Base-by-base conservation (phyloP, 1,139 yeast genomes). In the Hyphopichia wangnamkhiaoensis region DNA sequence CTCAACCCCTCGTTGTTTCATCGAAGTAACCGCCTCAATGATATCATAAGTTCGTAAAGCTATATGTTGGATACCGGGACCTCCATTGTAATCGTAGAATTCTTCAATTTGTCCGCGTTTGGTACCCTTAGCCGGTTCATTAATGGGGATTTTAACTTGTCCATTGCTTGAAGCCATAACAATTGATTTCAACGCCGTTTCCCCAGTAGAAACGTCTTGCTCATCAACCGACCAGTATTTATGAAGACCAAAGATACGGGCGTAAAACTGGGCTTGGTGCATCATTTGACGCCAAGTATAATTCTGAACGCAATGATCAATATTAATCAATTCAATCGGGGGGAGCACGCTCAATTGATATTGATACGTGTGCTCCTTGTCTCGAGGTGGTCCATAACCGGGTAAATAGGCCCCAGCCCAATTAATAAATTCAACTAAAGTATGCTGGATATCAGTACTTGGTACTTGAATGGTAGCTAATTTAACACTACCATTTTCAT, bases 171-270 rank as follows among this genome's bases (percentile, higher is more conserved):
- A 79, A 0, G 91, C 77, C 91, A 87, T 83, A 12, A 87, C 95
- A 18, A 82, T 76, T 4, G 94, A 84, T 43, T 79, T 73, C 40
- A 87, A 71, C 0, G 93, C 86, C 1, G 91, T 77, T 48, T 66
- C 79, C 37, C 76, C 79, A 0, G 95, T 86, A 35, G 73, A 69
- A n/a, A 87, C 75, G 47, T 83, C 87, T 32, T 65, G 68, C 50
- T 87, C 94, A 59, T 86, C 95, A 15, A 84, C 94, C 0, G 93
- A 82, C 95, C 95, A 85, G 57, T 79, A 87, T 49, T 80, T 71
- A 51, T 82, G 90, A 59, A 87, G 84, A 0, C 91, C 91, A 52
- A 87, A 77, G 5, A 78, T 76, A 14, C 63, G 58, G 23, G 81
- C 78, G 56, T 87, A 87, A 40, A 76, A 72, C 15, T 60, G 62